These are phyloP conservation scores for Nicotiana knightiana DNA, from an alignment of 257 asterid genomes.

Conservation along the genomic window DNA sequence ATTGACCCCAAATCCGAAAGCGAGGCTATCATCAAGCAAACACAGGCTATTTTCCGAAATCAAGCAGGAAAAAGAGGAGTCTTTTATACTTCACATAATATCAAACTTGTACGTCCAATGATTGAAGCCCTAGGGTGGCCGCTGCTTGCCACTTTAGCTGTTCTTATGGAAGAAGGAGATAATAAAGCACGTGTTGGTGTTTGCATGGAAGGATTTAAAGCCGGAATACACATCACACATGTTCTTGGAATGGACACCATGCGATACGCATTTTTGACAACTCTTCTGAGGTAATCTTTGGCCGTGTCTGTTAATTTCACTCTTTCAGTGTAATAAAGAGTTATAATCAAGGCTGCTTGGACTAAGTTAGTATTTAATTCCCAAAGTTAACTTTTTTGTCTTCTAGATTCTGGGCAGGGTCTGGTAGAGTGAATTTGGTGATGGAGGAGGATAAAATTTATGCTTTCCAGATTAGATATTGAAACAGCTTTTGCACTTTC, in stretches of 20 bases:
- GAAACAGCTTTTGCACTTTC: constrained; percentile 24
- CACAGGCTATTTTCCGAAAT: constrained; percentile 73
- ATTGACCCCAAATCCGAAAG: constrained; percentile 78
- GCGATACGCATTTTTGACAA: constrained; percentile 95
- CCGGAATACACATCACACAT: constrained; percentile 92
- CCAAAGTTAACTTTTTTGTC: background rate
- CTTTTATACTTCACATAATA: constrained; percentile 80
- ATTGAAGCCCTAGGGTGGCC: constrained; percentile 99
- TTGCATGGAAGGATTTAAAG: constrained; percentile 97
- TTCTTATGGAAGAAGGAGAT: constrained; percentile 98
- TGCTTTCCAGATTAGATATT: constrained; percentile 6
- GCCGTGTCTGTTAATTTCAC: constrained; percentile 6
- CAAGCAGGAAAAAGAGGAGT: constrained; percentile 85
- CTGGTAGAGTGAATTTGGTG: background rate
- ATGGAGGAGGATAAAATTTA: background rate
- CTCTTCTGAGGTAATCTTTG: constrained; percentile 72
- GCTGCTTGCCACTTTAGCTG: constrained; percentile 95
- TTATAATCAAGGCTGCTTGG: background rate
- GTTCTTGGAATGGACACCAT: constrained; percentile 97
- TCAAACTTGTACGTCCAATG: constrained; percentile 92
- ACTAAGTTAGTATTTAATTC: background rate
- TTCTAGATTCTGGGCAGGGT: background rate
- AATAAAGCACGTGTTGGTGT: constrained; percentile 80
- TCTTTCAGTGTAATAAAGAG: constrained; percentile 12
- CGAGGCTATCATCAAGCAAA: constrained; percentile 76